Evolutionary conservation across 139 green algal genomes (phyloP), one percentile per base, ranked within the genome.

Genomic region (Chlorella sorokiniana): DNA sequence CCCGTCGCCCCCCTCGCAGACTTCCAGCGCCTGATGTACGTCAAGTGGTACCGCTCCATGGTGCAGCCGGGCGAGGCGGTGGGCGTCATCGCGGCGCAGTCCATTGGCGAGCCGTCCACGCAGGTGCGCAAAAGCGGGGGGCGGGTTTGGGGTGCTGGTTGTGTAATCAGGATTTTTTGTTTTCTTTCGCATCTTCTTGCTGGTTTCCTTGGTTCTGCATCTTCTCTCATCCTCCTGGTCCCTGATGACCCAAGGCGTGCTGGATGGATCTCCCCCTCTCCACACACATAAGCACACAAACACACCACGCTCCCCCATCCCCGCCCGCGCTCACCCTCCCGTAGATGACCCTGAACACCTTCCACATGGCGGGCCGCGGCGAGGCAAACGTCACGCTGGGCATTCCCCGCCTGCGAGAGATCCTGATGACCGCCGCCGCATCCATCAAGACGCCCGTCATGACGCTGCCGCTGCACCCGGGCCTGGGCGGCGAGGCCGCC

Each of bases 371-470:
- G 54, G 95, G 95, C 1, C 91, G 95, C 3, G 95, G 96, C 4
- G 95, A 98, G 87, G 96, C 96, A 20, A 99, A 99, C 83, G 96
- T 99, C 83, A 99, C 96, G 45, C 89, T 99, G 51, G 96, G 96
- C 64, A 98, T 99, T 67, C 96, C 96, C 1, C 94, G 96, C 16
- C 88, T 99, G 56, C 89, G 96, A 29, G 96, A 99, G 90, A 95
- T 99, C 48, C 86, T 99, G 18, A 99, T 99, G 72, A 98, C 95
- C 0, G 97, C 96, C 0, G 88, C 95, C 0, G 73, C 81, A 29
- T 74, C 44, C 45, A 97, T 98, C 83, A 93, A 94, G 88, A 98
- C 95, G 29, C 97, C 97, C 35, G 92, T 98, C 44, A 98, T 99
- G 94, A 97, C 91, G 18, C 83, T 99, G 77, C 93, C 94, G 25